phyloP scores from a whole-genome alignment of 495 filamentous ascomycete species.

The Neurospora sp. region DNA sequence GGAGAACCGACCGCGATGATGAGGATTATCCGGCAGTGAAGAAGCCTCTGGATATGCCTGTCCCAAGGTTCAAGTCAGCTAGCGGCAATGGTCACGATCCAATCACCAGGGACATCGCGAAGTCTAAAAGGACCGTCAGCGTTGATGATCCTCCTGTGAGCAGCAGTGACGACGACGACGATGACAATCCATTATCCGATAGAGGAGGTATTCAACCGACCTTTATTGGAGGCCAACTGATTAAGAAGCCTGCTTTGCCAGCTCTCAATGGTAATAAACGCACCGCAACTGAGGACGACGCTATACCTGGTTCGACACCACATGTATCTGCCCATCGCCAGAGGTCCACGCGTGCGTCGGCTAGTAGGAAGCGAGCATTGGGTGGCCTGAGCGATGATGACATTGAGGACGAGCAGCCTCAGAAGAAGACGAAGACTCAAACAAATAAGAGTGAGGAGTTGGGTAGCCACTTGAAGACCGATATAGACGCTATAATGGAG shows the following conservation, averaged over 20 bases:
- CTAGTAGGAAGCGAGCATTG: background rate
- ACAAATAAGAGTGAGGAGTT: background rate
- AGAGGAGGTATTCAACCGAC: slow-evolving; percentile 1
- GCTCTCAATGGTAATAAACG: background rate
- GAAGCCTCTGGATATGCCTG: background rate
- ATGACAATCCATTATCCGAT: background rate
- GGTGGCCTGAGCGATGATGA: background rate
- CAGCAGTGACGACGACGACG: slow-evolving; percentile 2
- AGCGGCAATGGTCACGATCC: background rate
- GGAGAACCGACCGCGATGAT: background rate
- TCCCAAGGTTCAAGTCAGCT: background rate
- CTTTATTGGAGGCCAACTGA: background rate
- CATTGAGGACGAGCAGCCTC: background rate
- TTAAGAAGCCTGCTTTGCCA: background rate
- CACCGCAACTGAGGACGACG: background rate
- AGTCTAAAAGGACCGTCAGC: background rate
- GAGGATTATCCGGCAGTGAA: background rate
- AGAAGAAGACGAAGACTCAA: slow-evolving; percentile 3
- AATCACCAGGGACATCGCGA: background rate
- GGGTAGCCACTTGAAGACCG: background rate
- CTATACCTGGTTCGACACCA: background rate
- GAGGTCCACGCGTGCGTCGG: background rate
- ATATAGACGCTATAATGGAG: background rate
- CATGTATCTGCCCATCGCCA: background rate
- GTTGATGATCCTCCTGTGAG: slow-evolving; percentile 11